Evolutionary conservation across 2,329 filamentous ascomycete genomes (phyloP).

Genomic region (Aspergillus chevalieri): DNA sequence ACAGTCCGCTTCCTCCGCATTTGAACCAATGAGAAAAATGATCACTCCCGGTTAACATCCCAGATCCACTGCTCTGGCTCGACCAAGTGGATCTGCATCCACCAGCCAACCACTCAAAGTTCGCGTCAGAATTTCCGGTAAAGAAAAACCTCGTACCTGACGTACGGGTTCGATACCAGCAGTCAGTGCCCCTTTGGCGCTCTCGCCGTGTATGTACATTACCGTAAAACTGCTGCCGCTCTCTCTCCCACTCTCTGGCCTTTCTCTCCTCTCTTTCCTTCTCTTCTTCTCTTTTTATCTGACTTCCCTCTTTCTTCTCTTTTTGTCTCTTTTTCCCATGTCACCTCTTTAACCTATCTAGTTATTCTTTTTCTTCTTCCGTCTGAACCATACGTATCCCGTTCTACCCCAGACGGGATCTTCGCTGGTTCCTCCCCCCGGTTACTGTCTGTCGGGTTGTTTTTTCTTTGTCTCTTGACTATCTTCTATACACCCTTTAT

Average conservation of each 20-base stretch:
- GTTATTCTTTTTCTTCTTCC: neutral
- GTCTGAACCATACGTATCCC: neutral
- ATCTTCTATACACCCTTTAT: neutral
- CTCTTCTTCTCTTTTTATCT: conserved; percentile 4
- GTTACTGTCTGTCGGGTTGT: conserved; percentile 1
- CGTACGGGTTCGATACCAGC: neutral
- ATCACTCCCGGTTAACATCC: neutral
- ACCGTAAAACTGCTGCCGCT: conserved; percentile 7
- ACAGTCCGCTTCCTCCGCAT: conserved; percentile 4
- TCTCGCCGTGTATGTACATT: neutral
- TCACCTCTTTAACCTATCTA: neutral
- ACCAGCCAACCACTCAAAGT: too few species aligned
- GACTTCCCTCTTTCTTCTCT: conserved; percentile 2
- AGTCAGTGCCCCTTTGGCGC: neutral
- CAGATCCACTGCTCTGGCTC: conserved; percentile 17
- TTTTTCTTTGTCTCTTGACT: neutral
- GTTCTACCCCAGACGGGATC: conserved; percentile 2
- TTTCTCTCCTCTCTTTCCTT: conserved; percentile 1
- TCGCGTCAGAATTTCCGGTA: too few species aligned
- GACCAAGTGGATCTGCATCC: neutral
- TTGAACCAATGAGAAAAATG: too few species aligned
- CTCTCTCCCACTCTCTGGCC: conserved; percentile 1
- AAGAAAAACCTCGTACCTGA: neutral
- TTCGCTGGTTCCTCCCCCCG: neutral
- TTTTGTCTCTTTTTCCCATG: neutral